Evolutionary conservation across 495 filamentous ascomycete species (phyloP), one percentile per base, ranked within the genome.

Genomic region (Tuber calosporum): DNA sequence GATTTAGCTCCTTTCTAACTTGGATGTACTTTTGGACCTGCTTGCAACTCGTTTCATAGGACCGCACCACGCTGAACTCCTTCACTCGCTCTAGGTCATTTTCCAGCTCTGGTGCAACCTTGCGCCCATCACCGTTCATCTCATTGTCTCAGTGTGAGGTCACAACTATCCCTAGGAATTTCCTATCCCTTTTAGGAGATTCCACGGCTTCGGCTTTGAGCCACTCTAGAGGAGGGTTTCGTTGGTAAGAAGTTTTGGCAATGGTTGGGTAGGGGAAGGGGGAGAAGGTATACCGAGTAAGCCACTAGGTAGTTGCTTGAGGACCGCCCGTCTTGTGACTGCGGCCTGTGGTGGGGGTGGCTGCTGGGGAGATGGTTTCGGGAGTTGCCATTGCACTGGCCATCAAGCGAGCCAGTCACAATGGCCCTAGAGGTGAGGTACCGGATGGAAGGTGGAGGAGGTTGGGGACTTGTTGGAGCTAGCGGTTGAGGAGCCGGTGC

Each of bases 21-120:
- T 83, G 80, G 7, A 89, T 81, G 17, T 90, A 88, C 17, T 82
- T 86, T 0, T 83, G 80, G 19, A 91, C 84, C 79, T 92, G 89
- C 77, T 90, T 84, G 82, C 92, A 94, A 79, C 92, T 91, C 34
- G 87, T 86, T 66, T 92, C 93, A 82, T 96, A 95, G 78, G 92
- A 87, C 62, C 93, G 89, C 67, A 94, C 70, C 37, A 41, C 42
- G 39, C 72, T 74, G 37, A 74, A 38, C 2, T 42, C 68, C 22
- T 48, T 70, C 19, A 74, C 68, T 15, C 38, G 34, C 13, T 17
- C 34, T 30, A 74, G 30, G n/a, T 74, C 72, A 4, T 70, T 53
- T 22, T 58, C 26, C 30, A 74, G 66, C 20, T 45, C 53, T 0
- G 17, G 40, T 3, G 37, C 39, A 4, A 8, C 34, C 67, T 74